phyloP scores from a whole-genome alignment of 306 rosid genomes.

The Sechiopsis laciniata region DNA sequence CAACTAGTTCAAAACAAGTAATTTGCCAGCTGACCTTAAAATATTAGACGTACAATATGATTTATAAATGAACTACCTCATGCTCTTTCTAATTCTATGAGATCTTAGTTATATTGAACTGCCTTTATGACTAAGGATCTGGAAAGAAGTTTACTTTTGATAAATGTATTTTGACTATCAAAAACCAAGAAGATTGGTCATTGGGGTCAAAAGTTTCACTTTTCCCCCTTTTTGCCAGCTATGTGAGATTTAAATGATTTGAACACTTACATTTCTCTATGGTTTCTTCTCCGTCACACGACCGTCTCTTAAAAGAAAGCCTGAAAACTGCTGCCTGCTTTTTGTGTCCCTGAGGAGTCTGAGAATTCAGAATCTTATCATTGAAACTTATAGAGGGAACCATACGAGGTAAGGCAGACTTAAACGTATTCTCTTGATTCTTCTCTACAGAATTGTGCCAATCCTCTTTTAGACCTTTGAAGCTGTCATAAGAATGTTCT shows the following conservation, averaged over 20 bases:
- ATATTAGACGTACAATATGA: neutral
- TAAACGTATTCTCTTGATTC: constrained; percentile 16
- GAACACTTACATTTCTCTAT: constrained; percentile 49
- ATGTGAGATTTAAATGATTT: neutral
- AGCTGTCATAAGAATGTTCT: constrained; percentile 51
- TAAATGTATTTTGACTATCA: constrained; percentile 1
- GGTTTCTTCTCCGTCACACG: constrained; percentile 68
- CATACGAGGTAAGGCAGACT: constrained; percentile 36
- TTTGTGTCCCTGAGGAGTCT: constrained; percentile 40
- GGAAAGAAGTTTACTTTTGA: neutral
- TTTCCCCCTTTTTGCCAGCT: neutral
- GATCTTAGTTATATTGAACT: neutral
- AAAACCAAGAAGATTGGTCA: neutral
- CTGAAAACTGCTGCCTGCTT: constrained; percentile 56
- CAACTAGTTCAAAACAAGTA: constrained; percentile 14
- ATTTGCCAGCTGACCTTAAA: neutral
- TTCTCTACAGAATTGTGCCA: constrained; percentile 41
- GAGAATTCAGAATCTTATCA: constrained; percentile 45
- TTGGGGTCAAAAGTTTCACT: neutral
- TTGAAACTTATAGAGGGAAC: constrained; percentile 59
- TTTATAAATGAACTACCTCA: neutral
- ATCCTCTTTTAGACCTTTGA: constrained; percentile 52
- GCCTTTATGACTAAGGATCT: neutral
- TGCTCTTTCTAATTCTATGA: constrained; percentile 5
- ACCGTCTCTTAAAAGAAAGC: constrained; percentile 75